Conservation (phyloP, 306 rosid species). For the Pachyrhizus erosus region DNA sequence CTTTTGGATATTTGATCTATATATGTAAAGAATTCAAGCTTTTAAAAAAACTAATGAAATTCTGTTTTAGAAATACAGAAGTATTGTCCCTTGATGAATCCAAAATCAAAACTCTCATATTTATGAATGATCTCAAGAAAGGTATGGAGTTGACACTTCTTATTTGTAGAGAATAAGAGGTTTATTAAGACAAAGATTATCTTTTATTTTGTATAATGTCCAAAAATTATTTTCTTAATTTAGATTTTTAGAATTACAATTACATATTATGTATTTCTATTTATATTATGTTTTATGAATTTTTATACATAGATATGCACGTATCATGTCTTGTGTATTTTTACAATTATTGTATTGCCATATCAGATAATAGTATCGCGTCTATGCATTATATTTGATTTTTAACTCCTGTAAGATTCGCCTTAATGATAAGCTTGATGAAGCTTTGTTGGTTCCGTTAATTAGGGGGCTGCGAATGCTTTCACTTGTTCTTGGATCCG, state of each 20-base stretch:
- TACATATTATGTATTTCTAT: no score
- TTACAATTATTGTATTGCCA: background rate
- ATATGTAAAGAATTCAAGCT: background rate
- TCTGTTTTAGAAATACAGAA: background rate
- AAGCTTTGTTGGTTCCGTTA: conserved; percentile 29
- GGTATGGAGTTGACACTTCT: background rate
- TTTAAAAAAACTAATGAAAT: background rate
- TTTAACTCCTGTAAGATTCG: background rate
- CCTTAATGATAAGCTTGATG: conserved; percentile 23
- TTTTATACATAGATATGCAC: background rate
- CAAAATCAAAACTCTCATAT: background rate
- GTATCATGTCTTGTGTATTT: background rate
- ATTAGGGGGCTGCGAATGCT: conserved; percentile 81
- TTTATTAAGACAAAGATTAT: background rate
- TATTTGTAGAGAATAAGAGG: background rate
- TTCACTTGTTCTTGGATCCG: conserved; percentile 95
- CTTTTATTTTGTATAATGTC: no score
- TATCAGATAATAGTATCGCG: background rate
- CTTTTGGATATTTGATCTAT: background rate
- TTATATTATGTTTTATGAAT: background rate
- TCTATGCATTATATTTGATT: background rate
- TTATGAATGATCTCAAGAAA: background rate
- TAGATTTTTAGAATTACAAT: background rate
- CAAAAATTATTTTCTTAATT: background rate
- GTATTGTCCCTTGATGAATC: background rate